phyloP scores from a whole-genome alignment of 441 rosid species.

The Capsella rubella region DNA sequence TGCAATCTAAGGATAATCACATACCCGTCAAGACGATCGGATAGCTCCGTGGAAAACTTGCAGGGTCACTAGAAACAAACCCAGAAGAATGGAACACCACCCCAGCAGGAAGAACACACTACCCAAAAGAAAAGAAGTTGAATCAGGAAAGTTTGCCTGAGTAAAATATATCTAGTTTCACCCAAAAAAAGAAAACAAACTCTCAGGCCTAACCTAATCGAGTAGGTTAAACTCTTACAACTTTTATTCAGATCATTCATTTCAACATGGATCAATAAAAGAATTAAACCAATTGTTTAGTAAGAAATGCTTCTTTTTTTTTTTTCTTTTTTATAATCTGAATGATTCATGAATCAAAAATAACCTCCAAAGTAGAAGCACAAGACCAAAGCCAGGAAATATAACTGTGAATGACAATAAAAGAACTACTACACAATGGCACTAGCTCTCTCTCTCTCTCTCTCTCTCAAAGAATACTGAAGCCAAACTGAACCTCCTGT shows the following conservation, averaged over 20 bases:
- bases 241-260: neutral
- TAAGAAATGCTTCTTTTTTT: neutral
- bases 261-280: slow-evolving; percentile 3
- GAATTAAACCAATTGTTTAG: neutral
- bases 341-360: neutral
- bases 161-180: slow-evolving; percentile 30
- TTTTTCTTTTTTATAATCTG: no score
- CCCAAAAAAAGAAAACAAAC: slow-evolving; percentile 12
- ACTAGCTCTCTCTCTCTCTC: neutral
- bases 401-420: neutral
- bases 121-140: slow-evolving; percentile 25
- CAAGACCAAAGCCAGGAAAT: neutral
- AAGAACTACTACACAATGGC: neutral
- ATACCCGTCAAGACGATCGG: slow-evolving; percentile 96
- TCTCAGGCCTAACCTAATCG: slow-evolving; percentile 9
- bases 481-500: neutral
- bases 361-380: neutral
- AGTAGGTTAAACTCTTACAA: neutral
- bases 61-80: slow-evolving; percentile 62
- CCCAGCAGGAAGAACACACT: slow-evolving; percentile 98
- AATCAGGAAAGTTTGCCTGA: slow-evolving; percentile 20
- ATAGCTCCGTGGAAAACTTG: slow-evolving; percentile 83
- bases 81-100: slow-evolving; percentile 80
- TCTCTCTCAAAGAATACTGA: no score
- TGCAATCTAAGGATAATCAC: slow-evolving; percentile 13